Conservation (phyloP, 257 asterid species). For the Misopates orontium region DNA sequence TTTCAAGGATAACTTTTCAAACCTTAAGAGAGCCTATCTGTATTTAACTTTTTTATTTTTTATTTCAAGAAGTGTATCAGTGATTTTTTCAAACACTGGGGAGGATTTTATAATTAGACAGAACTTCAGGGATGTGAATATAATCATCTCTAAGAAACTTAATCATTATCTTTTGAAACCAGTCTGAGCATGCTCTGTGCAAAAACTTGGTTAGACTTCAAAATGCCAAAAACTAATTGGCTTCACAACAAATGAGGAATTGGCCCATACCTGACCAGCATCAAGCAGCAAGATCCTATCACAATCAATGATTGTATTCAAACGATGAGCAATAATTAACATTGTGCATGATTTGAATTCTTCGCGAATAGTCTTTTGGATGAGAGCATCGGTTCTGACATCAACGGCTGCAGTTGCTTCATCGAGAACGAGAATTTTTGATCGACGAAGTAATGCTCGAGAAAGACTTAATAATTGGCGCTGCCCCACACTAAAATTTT, state of each 20-base stretch:
- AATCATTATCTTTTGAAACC: neutral
- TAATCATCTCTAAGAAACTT: neutral
- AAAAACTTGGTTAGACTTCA: neutral
- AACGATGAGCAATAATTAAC: slow-evolving; percentile 95
- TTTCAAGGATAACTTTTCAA: too few species aligned
- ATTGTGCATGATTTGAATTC: slow-evolving; percentile 91
- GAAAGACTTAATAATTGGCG: slow-evolving; percentile 89
- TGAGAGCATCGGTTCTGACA: slow-evolving; percentile 92
- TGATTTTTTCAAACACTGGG: too few species aligned
- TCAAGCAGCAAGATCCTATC: slow-evolving; percentile 82
- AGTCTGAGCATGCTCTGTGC: neutral
- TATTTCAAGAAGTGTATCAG: too few species aligned
- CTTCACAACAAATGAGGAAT: neutral
- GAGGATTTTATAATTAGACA: too few species aligned
- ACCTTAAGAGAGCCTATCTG: too few species aligned
- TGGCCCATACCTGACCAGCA: slow-evolving; percentile 73
- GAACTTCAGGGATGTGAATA: too few species aligned
- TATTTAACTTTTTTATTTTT: too few species aligned
- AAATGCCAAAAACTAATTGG: neutral
- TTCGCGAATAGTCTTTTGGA: slow-evolving; percentile 91
- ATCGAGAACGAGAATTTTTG: slow-evolving; percentile 95
- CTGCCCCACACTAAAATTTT: slow-evolving; percentile 98
- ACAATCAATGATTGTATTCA: slow-evolving; percentile 88
- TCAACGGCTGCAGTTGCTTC: slow-evolving; percentile 99
- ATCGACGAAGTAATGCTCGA: slow-evolving; percentile 89